These are phyloP conservation scores for Eucalyptus grandis DNA, from an alignment of 345 rosid genomes.

Conservation along the genomic window DNA sequence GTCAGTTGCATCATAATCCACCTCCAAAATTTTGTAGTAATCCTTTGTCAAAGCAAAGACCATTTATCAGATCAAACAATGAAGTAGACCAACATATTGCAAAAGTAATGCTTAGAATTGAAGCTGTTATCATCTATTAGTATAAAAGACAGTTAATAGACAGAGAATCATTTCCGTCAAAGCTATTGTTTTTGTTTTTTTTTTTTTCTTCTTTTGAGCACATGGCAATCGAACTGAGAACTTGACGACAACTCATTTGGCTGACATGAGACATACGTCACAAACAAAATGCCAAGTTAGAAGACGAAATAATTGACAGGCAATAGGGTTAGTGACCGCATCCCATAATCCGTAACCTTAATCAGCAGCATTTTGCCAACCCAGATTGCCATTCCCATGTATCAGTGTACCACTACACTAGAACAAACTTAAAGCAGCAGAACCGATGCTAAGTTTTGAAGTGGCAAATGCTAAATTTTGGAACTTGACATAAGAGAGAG, in stretches of 20 bases:
- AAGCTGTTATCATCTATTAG: not conserved
- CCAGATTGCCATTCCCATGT: not conserved
- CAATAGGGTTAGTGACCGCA: not conserved
- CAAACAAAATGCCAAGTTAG: not conserved
- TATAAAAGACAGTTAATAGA: not conserved
- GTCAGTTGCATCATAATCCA: constrained; percentile 82
- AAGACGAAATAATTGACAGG: not conserved
- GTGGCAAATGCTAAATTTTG: not conserved
- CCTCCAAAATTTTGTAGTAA: constrained; percentile 66
- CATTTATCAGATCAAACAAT: not conserved
- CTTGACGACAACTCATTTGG: not conserved
- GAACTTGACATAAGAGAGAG: not conserved
- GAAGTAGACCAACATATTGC: not conserved
- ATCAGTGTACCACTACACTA: not conserved
- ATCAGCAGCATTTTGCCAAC: not conserved
- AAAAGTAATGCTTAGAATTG: not conserved
- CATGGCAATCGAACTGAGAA: not conserved
- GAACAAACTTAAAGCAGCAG: not conserved
- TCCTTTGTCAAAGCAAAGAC: constrained; percentile 24
- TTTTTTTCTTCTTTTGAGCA: not conserved
- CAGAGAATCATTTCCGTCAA: not conserved
- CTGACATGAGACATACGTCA: not conserved
- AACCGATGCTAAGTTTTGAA: not conserved
- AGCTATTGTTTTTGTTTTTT: not conserved
- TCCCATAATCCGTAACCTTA: not conserved